These are phyloP conservation scores for Xylariaceae sp. DNA, from an alignment of 2,329 filamentous ascomycete species.

Conservation along the genomic window DNA sequence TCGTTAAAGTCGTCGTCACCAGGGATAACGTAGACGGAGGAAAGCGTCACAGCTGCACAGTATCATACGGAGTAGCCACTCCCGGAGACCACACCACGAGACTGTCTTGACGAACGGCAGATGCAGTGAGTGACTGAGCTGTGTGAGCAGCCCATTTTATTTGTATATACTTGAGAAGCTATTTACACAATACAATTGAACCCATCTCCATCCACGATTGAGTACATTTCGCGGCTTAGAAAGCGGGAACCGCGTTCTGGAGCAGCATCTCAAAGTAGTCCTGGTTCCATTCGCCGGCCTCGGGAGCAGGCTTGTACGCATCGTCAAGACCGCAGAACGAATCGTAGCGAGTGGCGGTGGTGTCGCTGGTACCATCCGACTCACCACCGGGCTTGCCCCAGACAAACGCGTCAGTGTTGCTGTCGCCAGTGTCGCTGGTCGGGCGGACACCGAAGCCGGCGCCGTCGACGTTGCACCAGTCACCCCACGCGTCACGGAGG, in stretches of 20 bases:
- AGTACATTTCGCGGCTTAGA: constrained; percentile 23
- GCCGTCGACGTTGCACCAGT: constrained; percentile 59
- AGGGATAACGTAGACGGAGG: too few relatives aligned
- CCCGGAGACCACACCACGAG: background rate
- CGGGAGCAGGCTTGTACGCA: constrained; percentile 61
- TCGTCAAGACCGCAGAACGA: constrained; percentile 51
- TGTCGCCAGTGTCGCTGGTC: constrained; percentile 49
- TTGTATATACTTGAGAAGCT: constrained; percentile 22
- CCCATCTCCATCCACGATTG: background rate
- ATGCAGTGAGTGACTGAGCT: background rate
- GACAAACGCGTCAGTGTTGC: constrained; percentile 56
- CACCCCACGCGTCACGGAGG: constrained; percentile 49
- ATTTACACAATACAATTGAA: constrained; percentile 26
- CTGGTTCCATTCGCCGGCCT: constrained; percentile 70
- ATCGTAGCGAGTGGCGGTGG: constrained; percentile 46
- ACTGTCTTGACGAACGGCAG: background rate
- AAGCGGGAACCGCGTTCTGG: constrained; percentile 50
- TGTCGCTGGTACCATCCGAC: constrained; percentile 42
- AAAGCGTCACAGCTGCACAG: too few relatives aligned
- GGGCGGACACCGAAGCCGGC: constrained; percentile 57
- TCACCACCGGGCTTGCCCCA: constrained; percentile 60
- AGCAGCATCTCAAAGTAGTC: constrained; percentile 57
- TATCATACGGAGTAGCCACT: too few relatives aligned
- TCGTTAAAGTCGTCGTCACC: too few relatives aligned
- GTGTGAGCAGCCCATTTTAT: constrained; percentile 5